These are phyloP conservation scores for Calcarisporium arbuscula DNA, from an alignment of 2,329 filamentous ascomycete species.

Conservation along the genomic window DNA sequence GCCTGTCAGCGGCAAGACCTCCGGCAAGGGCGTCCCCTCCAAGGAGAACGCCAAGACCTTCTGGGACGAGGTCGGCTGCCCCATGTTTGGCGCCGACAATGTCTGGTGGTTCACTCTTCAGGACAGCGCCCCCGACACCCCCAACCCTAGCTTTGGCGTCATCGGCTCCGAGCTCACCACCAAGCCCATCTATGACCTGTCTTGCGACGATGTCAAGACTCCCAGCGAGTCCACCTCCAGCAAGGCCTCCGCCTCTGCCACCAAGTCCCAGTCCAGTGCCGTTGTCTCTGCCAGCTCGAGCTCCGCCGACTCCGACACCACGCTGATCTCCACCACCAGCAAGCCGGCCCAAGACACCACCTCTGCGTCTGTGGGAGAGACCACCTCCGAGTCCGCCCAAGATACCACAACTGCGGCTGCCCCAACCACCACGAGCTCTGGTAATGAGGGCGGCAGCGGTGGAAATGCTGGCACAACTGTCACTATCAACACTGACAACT, in stretches of 20 bases:
- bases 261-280: constrained; percentile 12
- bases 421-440: constrained; percentile 11
- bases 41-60: constrained; percentile 66
- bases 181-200: constrained; percentile 57
- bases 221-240: constrained; percentile 7
- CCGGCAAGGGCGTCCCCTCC: constrained; percentile 57
- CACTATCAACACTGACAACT: constrained; percentile 6
- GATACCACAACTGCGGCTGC: constrained; percentile 16
- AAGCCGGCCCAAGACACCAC: constrained; percentile 7
- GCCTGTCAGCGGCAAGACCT: constrained; percentile 63
- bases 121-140: constrained; percentile 53
- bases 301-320: constrained; percentile 1
- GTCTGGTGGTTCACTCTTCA: constrained; percentile 75
- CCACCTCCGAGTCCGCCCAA: constrained; percentile 2
- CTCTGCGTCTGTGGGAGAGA: constrained; percentile 10
- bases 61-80: constrained; percentile 75
- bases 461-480: constrained; percentile 12
- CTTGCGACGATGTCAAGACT: constrained; percentile 38
- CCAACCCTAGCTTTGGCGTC: constrained; percentile 66
- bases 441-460: constrained; percentile 11
- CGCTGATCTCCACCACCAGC: constrained; percentile 1
- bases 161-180: constrained; percentile 47
- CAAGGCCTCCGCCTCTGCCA: constrained; percentile 7
- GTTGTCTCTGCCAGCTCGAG: constrained; percentile 14
- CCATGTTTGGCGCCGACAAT: constrained; percentile 56